Evolutionary conservation across 2,329 filamentous ascomycete genomes (phyloP).

Genomic region (Amauroascus verrucosus): DNA sequence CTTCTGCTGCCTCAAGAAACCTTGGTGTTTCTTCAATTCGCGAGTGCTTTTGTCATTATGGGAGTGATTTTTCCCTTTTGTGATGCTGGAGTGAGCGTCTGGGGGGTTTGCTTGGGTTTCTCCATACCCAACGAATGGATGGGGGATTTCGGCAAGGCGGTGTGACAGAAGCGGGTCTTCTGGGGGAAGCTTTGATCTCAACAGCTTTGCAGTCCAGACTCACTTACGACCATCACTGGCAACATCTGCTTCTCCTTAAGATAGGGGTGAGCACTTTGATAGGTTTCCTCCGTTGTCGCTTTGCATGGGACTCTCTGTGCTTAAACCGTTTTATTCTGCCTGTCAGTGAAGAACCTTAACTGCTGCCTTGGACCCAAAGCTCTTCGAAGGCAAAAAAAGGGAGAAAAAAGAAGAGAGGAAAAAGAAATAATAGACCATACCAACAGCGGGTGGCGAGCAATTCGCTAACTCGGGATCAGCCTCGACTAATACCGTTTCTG

Average conservation of each 20-base stretch:
- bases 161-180: conserved; percentile 10
- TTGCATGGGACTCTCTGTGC: too few relatives aligned
- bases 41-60: neutral
- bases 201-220: neutral
- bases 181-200: neutral
- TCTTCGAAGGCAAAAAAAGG: too few relatives aligned
- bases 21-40: neutral
- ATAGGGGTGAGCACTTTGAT: too few relatives aligned
- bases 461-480: neutral
- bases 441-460: neutral
- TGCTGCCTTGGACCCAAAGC: too few relatives aligned
- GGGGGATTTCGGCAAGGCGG: conserved; percentile 7
- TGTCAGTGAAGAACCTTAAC: neutral
- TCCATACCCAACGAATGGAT: neutral
- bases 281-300: too few relatives aligned
- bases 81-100: too few relatives aligned
- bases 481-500: neutral
- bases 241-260: too few relatives aligned
- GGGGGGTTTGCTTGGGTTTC: too few relatives aligned
- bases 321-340: neutral
- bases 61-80: too few relatives aligned
- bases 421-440: neutral
- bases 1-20: neutral
- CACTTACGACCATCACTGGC: neutral
- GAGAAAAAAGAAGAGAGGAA: neutral